Percentiles rank a stretch among this genome's conserved stretches.
Conservation (phyloP, 2,329 filamentous ascomycete species). For the Neoascochyta sp. region DNA sequence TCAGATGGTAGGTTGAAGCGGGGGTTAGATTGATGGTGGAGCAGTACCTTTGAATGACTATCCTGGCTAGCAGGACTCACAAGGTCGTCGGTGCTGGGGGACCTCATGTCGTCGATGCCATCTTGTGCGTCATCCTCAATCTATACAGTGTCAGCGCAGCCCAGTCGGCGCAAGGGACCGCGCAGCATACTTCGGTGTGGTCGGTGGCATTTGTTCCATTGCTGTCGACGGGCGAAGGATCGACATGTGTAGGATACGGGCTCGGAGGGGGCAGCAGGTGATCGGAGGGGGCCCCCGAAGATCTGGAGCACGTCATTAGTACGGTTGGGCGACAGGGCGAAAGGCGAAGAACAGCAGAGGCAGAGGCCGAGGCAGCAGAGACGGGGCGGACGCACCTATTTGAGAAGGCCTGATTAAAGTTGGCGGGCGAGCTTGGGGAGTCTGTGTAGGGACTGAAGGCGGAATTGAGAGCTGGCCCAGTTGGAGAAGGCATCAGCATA, state of each 20-base stretch:
- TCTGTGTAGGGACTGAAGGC: slow-evolving; percentile 51
- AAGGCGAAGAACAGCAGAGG: too few relatives aligned
- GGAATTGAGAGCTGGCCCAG: slow-evolving; percentile 38
- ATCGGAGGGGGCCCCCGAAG: slow-evolving; percentile 45
- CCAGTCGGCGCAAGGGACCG: slow-evolving; percentile 5
- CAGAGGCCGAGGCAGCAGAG: slow-evolving; percentile 20
- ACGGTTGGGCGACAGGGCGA: too few relatives aligned
- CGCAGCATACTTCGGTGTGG: slow-evolving; percentile 58
- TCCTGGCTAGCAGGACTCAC: slow-evolving; percentile 33
- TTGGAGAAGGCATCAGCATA: slow-evolving; percentile 46
- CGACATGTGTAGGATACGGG: slow-evolving; percentile 62
- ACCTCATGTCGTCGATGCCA: slow-evolving; percentile 39
- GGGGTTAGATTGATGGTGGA: not conserved
- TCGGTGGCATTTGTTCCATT: slow-evolving; percentile 80
- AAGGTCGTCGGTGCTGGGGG: slow-evolving; percentile 35
- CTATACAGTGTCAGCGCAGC: slow-evolving; percentile 30
- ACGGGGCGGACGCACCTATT: slow-evolving; percentile 46
- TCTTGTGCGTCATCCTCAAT: slow-evolving; percentile 73
- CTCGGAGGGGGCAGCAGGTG: slow-evolving; percentile 48
- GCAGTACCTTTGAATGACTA: slow-evolving; percentile 29
- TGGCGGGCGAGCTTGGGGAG: slow-evolving; percentile 48
- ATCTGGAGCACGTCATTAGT: slow-evolving; percentile 38
- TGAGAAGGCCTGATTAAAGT: slow-evolving; percentile 42
- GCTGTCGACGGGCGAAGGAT: slow-evolving; percentile 80
- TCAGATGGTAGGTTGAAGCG: slow-evolving; percentile 2